These are phyloP conservation scores for Dryas integrifolia DNA, from an alignment of 331 rosid species.

Conservation along the genomic window DNA sequence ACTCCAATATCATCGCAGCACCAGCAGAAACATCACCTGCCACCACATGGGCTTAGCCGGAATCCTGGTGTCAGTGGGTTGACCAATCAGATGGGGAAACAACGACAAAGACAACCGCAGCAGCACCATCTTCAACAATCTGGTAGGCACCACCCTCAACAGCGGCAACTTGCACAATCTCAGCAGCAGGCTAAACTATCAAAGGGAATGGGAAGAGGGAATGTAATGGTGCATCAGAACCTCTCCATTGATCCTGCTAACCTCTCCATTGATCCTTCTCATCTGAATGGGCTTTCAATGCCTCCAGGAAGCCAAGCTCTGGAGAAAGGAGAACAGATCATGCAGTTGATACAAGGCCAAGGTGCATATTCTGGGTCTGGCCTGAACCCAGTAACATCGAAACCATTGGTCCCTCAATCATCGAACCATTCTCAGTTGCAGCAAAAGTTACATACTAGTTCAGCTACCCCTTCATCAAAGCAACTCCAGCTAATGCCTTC, in stretches of 20 bases:
- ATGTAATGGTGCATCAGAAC: constrained; percentile 58
- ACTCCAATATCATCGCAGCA: constrained; percentile 66
- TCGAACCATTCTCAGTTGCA: constrained; percentile 68
- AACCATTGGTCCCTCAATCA: constrained; percentile 59
- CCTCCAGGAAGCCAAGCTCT: constrained; percentile 73
- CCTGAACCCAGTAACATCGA: constrained; percentile 52
- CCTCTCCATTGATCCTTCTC: constrained; percentile 63
- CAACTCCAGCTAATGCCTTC: constrained; percentile 58
- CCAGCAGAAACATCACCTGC: constrained; percentile 82
- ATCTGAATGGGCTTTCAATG: constrained; percentile 67
- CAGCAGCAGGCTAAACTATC: constrained; percentile 72
- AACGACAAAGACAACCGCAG: constrained; percentile 64
- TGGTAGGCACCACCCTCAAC: constrained; percentile 90
- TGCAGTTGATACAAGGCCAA: constrained; percentile 77
- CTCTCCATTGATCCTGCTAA: constrained; percentile 57
- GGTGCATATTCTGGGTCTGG: constrained; percentile 68
- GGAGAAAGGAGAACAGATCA: constrained; percentile 83
- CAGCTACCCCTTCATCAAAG: constrained; percentile 52
- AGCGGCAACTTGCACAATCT: constrained; percentile 63
- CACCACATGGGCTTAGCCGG: constrained; percentile 72
- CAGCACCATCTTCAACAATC: constrained; percentile 77
- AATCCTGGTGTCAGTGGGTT: constrained; percentile 63
- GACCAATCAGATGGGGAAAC: constrained; percentile 72
- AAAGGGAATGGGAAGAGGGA: constrained; percentile 87
- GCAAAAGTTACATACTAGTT: constrained; percentile 56